Percentiles rank a stretch among this genome's conserved stretches.
phyloP scores from a whole-genome alignment of 1,284 basidiomycete species.

The Puccinia novopanici region DNA sequence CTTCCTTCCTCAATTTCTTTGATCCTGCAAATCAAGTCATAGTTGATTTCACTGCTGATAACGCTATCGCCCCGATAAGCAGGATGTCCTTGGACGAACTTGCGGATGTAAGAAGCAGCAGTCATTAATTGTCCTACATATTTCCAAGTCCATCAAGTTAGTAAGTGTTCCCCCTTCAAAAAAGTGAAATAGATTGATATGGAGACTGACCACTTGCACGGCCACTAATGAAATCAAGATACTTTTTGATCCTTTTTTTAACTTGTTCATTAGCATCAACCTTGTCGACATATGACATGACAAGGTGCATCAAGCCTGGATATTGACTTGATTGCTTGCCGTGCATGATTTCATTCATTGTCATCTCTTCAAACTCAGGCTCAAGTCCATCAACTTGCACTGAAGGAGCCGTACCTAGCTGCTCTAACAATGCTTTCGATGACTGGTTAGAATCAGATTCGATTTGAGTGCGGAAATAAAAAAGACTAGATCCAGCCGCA shows the following conservation, averaged over 20 bases:
- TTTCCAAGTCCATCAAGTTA: not conserved
- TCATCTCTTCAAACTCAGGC: slow-evolving; percentile 83
- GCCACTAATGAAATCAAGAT: slow-evolving; percentile 75
- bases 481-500: slow-evolving; percentile 73
- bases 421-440: slow-evolving; percentile 59
- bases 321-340: slow-evolving; percentile 69
- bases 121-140: slow-evolving; percentile 75
- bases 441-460: slow-evolving; percentile 57
- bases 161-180: not conserved
- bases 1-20: slow-evolving; percentile 70
- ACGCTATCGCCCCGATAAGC: slow-evolving; percentile 87
- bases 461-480: slow-evolving; percentile 77
- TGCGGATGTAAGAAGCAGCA: slow-evolving; percentile 86
- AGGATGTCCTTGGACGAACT: slow-evolving; percentile 86
- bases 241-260: slow-evolving; percentile 71
- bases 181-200: not conserved
- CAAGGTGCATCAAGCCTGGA: slow-evolving; percentile 81
- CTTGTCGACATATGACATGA: slow-evolving; percentile 83
- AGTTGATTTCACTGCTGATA: slow-evolving; percentile 86
- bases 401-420: slow-evolving; percentile 59
- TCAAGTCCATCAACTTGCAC: slow-evolving; percentile 9
- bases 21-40: slow-evolving; percentile 85
- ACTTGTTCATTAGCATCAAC: slow-evolving; percentile 74
- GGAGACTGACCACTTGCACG: slow-evolving; percentile 73
- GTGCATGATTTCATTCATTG: slow-evolving; percentile 88